phyloP scores from a whole-genome alignment of 768 basidiomycete genomes.

The Gymnopilus dilepis region DNA sequence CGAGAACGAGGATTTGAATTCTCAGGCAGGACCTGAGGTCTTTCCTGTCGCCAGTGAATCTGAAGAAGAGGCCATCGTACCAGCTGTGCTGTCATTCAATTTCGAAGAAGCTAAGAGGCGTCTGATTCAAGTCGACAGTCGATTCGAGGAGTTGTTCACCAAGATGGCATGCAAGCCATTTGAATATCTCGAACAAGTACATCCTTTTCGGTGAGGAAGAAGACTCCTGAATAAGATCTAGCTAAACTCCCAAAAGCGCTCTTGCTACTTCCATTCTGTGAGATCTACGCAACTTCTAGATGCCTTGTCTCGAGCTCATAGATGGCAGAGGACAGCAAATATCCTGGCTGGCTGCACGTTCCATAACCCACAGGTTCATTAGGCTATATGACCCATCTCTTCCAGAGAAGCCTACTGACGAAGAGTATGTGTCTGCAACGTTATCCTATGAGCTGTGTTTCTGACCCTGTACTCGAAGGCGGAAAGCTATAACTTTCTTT shows the following conservation, averaged over 20 bases:
- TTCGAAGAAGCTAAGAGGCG: constrained; percentile 78
- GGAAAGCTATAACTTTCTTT: constrained; percentile 47
- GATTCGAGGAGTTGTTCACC: constrained; percentile 74
- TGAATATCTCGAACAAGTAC: constrained; percentile 72
- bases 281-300: constrained; percentile 25
- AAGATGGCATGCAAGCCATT: constrained; percentile 77
- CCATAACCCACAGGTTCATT: constrained; percentile 81
- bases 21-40: background rate
- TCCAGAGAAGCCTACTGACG: constrained; percentile 67
- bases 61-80: constrained; percentile 50
- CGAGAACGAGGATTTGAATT: background rate
- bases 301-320: background rate
- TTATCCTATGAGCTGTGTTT: background rate
- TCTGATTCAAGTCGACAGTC: constrained; percentile 65
- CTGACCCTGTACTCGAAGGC: constrained; percentile 18
- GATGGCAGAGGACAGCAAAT: constrained; percentile 73
- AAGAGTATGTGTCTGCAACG: constrained; percentile 43
- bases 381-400: constrained; percentile 76
- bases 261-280: constrained; percentile 76
- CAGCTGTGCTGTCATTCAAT: constrained; percentile 76
- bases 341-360: constrained; percentile 85
- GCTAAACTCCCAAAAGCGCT: constrained; percentile 47
- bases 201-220: constrained; percentile 73
- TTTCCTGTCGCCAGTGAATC: constrained; percentile 11
- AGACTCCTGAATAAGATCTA: background rate